Percentiles rank a stretch among this genome's conserved stretches.
These are phyloP conservation scores for Meira miltonrushii DNA, from an alignment of 1,284 basidiomycete genomes.

Conservation along the genomic window DNA sequence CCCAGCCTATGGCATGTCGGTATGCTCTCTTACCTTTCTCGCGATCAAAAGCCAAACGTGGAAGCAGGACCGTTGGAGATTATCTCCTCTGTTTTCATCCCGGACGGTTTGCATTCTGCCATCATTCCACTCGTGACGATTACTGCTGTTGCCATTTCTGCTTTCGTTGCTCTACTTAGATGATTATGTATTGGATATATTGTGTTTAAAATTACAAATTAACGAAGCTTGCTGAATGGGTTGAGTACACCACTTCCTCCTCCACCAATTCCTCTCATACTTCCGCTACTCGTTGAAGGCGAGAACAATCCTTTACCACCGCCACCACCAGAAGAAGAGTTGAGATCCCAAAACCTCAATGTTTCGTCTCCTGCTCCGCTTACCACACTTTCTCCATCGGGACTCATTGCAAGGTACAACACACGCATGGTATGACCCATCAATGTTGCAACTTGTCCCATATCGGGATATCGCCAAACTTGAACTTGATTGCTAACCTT, in stretches of 20 bases:
- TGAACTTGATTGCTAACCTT: constrained; percentile 95
- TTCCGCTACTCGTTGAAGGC: too few relatives aligned
- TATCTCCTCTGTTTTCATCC: constrained; percentile 3
- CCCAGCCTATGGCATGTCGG: constrained; percentile 15
- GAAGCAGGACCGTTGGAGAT: constrained; percentile 1
- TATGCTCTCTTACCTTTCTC: constrained; percentile 14
- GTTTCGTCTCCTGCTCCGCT: constrained; percentile 98
- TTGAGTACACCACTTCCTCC: constrained; percentile 18
- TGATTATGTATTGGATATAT: too few relatives aligned
- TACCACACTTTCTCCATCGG: constrained; percentile 93
- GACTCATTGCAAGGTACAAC: constrained; percentile 91
- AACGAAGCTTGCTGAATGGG: constrained; percentile 47
- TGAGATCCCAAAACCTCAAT: constrained; percentile 71
- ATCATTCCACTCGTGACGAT: too few relatives aligned
- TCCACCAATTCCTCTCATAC: too few relatives aligned
- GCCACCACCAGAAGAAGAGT: constrained; percentile 27
- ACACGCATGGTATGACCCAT: constrained; percentile 84
- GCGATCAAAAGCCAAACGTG: constrained; percentile 6
- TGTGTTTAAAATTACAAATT: constrained; percentile 3
- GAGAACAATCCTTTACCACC: constrained; percentile 19
- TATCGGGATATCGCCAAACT: constrained; percentile 90
- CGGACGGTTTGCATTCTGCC: neutral
- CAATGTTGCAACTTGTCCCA: constrained; percentile 69
- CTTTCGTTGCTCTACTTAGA: too few relatives aligned
- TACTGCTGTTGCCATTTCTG: too few relatives aligned